These are phyloP conservation scores for Pseudogymnoascus sp. DNA, from an alignment of 2,329 filamentous ascomycete species.

Conservation along the genomic window DNA sequence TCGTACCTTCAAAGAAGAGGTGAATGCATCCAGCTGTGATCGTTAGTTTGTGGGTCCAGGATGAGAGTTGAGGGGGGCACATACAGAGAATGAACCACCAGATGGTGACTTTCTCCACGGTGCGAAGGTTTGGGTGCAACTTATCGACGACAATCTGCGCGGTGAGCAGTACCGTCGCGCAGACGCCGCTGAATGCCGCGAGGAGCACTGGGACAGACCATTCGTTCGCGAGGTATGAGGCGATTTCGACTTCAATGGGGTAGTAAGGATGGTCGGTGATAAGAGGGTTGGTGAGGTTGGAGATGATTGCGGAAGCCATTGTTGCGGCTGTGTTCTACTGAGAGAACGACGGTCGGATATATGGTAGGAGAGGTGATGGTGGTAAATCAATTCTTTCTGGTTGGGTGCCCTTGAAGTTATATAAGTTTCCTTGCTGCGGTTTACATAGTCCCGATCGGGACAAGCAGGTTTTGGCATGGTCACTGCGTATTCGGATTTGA, in stretches of 20 bases:
- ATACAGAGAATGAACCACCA: slow-evolving; percentile 72
- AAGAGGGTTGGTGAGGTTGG: slow-evolving; percentile 15
- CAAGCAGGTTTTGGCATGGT: background rate
- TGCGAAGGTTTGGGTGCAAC: slow-evolving; percentile 44
- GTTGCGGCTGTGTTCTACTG: slow-evolving; percentile 3
- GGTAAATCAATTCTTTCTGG: background rate
- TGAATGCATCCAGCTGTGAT: slow-evolving; percentile 25
- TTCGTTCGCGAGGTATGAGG: slow-evolving; percentile 60
- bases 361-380: background rate
- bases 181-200: slow-evolving; percentile 49
- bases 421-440: slow-evolving; percentile 3
- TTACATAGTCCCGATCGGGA: slow-evolving; percentile 6
- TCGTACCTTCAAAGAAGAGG: slow-evolving; percentile 29
- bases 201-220: slow-evolving; percentile 52
- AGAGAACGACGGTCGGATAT: background rate
- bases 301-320: slow-evolving; percentile 15
- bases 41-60: background rate
- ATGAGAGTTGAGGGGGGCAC: slow-evolving; percentile 29
- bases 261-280: slow-evolving; percentile 58
- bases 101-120: slow-evolving; percentile 49
- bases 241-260: slow-evolving; percentile 54
- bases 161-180: slow-evolving; percentile 47
- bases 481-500: background rate
- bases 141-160: slow-evolving; percentile 48
- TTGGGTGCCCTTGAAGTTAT: background rate